Percentiles rank a stretch among this genome's conserved stretches.
These are phyloP conservation scores for Cubamyces lactineus DNA, from an alignment of 768 basidiomycete species.

Conservation along the genomic window DNA sequence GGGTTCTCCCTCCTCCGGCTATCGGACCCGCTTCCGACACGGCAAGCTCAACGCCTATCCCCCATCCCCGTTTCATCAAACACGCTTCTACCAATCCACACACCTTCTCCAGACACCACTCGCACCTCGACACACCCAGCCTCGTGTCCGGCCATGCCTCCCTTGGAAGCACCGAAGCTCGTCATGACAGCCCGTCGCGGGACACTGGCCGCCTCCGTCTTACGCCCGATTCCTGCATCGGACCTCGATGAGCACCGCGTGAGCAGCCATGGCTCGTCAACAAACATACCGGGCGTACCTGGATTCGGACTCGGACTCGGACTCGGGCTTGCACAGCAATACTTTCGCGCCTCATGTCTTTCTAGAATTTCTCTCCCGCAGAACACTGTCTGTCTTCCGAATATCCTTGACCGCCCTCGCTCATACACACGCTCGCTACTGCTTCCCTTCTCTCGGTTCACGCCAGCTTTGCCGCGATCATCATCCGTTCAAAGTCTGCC, in stretches of 20 bases:
- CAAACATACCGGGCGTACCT: too few species aligned
- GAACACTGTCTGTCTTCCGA: neutral
- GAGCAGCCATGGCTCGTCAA: too few species aligned
- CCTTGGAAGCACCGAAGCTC: too few species aligned
- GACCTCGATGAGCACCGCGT: too few species aligned
- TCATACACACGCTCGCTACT: neutral
- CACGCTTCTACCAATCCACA: neutral
- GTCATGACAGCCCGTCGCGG: too few species aligned
- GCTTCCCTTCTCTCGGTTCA: slow-evolving; percentile 25
- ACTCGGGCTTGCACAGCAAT: too few species aligned
- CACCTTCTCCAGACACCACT: neutral
- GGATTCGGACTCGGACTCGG: too few species aligned
- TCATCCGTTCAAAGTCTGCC: slow-evolving; percentile 76
- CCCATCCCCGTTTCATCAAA: neutral
- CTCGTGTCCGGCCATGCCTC: too few species aligned
- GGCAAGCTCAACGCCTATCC: neutral
- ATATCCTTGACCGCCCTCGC: neutral
- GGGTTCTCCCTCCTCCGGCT: neutral
- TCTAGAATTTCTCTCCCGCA: neutral
- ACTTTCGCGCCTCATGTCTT: neutral
- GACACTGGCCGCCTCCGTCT: too few species aligned
- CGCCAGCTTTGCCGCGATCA: slow-evolving; percentile 61
- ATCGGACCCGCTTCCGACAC: neutral
- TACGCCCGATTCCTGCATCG: too few species aligned
- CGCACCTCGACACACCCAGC: too few species aligned